phyloP scores from a whole-genome alignment of 192 early-diverging fungal species.

The Linnemannia schmuckeri region DNA sequence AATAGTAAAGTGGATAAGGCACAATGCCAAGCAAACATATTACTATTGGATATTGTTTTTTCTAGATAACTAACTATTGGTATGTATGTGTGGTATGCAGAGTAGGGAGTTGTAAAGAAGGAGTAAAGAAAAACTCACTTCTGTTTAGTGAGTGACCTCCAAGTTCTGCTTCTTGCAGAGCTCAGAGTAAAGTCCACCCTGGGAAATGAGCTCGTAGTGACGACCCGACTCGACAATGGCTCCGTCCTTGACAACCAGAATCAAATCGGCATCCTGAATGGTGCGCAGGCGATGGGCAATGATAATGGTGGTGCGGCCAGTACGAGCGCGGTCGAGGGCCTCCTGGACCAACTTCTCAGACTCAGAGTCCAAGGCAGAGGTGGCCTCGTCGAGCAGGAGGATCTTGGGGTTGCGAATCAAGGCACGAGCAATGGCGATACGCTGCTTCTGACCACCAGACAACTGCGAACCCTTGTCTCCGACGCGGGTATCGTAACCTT shows the following conservation, averaged over 20 bases:
- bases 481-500: constrained; percentile 73
- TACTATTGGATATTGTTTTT: constrained; percentile 5
- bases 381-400: constrained; percentile 89
- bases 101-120: not conserved
- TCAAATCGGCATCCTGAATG: constrained; percentile 87
- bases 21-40: not conserved
- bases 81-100: not conserved
- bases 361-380: constrained; percentile 85
- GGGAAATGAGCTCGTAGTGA: constrained; percentile 79
- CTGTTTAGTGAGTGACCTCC: constrained; percentile 57
- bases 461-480: constrained; percentile 72
- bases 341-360: constrained; percentile 85
- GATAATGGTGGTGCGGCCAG: constrained; percentile 84
- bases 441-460: constrained; percentile 78
- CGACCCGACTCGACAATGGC: constrained; percentile 78
- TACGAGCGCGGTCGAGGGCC: constrained; percentile 76
- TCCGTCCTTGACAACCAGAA: constrained; percentile 86
- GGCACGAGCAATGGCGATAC: constrained; percentile 81
- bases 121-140: not conserved
- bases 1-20: not conserved
- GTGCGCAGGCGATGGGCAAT: constrained; percentile 87
- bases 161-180: constrained; percentile 78
- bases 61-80: constrained; percentile 5
- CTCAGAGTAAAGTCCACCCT: constrained; percentile 69
- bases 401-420: constrained; percentile 76